A percentile compares a stretch with the other conserved stretches of the same genome.
These are phyloP conservation scores for Sporobolomyces pararoseus DNA, from an alignment of 768 basidiomycete genomes.

Conservation along the genomic window DNA sequence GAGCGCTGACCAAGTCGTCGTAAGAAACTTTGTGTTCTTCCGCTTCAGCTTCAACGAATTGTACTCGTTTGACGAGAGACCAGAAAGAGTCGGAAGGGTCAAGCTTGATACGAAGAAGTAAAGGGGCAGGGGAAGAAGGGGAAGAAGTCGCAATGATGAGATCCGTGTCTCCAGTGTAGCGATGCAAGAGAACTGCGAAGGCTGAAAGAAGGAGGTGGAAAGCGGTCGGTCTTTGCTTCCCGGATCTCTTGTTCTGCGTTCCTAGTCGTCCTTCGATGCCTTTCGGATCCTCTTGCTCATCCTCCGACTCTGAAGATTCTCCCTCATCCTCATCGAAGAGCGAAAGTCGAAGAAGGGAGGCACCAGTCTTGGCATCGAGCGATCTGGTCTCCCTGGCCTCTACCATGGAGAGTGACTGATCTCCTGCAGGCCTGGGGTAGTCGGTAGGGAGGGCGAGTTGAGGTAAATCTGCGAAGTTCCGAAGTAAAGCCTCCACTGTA, in stretches of 20 bases:
- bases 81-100: slow-evolving; percentile 84
- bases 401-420: slow-evolving; percentile 61
- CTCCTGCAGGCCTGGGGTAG: slow-evolving; percentile 75
- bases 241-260: background rate
- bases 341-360: slow-evolving; percentile 64
- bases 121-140: slow-evolving; percentile 69
- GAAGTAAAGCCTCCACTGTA: slow-evolving; percentile 9
- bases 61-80: slow-evolving; percentile 78
- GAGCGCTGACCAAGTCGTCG: slow-evolving; percentile 65
- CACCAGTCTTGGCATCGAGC: slow-evolving; percentile 66
- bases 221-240: slow-evolving; percentile 59
- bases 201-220: slow-evolving; percentile 91
- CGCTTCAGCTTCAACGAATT: slow-evolving; percentile 76
- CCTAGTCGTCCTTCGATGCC: slow-evolving; percentile 21
- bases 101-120: slow-evolving; percentile 76
- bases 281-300: slow-evolving; percentile 49
- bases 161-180: slow-evolving; percentile 93
- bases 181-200: slow-evolving; percentile 81
- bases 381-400: slow-evolving; percentile 73
- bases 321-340: slow-evolving; percentile 63
- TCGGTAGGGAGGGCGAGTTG: slow-evolving; percentile 91
- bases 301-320: slow-evolving; percentile 55
- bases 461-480: slow-evolving; percentile 66
- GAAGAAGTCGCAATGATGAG: slow-evolving; percentile 80
- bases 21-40: slow-evolving; percentile 77